Evolutionary conservation across 148 eudicot species (phyloP).

Genomic region (Limonium bicolor): DNA sequence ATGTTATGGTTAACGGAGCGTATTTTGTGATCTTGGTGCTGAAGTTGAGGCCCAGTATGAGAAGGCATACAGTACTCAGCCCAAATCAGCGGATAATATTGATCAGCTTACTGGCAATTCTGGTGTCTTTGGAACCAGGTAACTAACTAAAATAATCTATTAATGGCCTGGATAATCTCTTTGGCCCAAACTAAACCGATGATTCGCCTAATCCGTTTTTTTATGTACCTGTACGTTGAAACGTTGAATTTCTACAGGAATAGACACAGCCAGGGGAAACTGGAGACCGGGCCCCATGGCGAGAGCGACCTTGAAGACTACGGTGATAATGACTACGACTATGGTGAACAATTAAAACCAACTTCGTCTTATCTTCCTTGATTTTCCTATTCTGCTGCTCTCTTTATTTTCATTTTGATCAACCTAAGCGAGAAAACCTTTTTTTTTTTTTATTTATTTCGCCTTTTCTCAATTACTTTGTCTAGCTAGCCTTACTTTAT

Average conservation of each 20-base stretch:
- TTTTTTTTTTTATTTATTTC: too few relatives aligned
- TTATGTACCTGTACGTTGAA: neutral
- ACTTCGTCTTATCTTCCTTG: too few relatives aligned
- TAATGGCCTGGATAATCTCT: neutral
- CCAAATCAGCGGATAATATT: slow-evolving; percentile 53
- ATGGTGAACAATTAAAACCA: slow-evolving; percentile 7
- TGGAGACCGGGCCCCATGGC: slow-evolving; percentile 41
- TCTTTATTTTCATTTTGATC: too few relatives aligned
- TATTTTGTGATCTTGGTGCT: slow-evolving; percentile 71
- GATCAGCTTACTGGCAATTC: slow-evolving; percentile 63
- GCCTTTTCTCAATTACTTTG: too few relatives aligned
- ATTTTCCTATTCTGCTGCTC: too few relatives aligned
- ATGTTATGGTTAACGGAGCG: slow-evolving; percentile 80
- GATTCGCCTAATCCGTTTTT: neutral
- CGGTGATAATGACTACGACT: slow-evolving; percentile 21
- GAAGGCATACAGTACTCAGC: slow-evolving; percentile 84
- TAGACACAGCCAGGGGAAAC: slow-evolving; percentile 46
- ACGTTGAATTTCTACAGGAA: slow-evolving; percentile 13
- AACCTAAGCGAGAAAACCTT: too few relatives aligned
- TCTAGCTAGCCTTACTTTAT: too few relatives aligned
- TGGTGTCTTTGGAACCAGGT: slow-evolving; percentile 87
- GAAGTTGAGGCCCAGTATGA: slow-evolving; percentile 70
- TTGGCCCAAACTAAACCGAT: neutral
- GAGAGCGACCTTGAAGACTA: slow-evolving; percentile 28
- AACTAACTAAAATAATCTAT: neutral